A percentile compares a stretch with the other conserved stretches of the same genome.
Conservation (phyloP, 129 eudicot species). For the Gnaphalium uliginosum region DNA sequence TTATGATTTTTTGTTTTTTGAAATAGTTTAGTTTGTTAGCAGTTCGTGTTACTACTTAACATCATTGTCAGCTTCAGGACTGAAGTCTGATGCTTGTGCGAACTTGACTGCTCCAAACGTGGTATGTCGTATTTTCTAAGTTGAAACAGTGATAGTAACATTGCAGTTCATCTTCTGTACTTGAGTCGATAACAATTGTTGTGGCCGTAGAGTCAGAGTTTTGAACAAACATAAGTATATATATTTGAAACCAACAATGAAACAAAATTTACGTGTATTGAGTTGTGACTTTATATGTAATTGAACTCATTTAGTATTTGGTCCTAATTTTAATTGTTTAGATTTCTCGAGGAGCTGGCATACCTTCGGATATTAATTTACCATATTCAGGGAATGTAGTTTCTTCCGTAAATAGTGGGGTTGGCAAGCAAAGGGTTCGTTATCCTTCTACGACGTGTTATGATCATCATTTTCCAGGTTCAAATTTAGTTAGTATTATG, state of each 20-base stretch:
- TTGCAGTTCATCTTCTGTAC: background rate
- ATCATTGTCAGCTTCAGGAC: conserved; percentile 33
- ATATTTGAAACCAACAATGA: background rate
- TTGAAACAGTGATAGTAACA: background rate
- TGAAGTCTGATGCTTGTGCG: conserved; percentile 40
- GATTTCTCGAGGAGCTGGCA: conserved; percentile 42
- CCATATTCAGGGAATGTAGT: conserved; percentile 30
- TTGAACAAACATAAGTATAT: background rate
- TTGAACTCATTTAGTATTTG: background rate
- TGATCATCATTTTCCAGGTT: conserved; percentile 66
- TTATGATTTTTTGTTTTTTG: background rate
- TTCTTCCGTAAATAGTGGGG: conserved; percentile 42
- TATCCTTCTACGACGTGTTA: conserved; percentile 49
- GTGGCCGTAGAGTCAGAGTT: background rate
- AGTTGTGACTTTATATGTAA: background rate
- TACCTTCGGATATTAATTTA: conserved; percentile 26
- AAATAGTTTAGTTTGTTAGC: background rate
- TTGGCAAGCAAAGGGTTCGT: conserved; percentile 39
- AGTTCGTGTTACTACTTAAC: conserved; percentile 31
- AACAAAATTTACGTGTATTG: background rate
- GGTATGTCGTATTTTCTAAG: conserved; percentile 37
- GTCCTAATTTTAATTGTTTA: conserved; percentile 20
- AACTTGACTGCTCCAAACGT: conserved; percentile 35
- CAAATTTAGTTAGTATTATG: conserved; percentile 16
- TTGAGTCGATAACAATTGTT: background rate